These are phyloP conservation scores for Phytophthora fragariae DNA, from an alignment of 352 stramenopile genomes.

Conservation along the genomic window DNA sequence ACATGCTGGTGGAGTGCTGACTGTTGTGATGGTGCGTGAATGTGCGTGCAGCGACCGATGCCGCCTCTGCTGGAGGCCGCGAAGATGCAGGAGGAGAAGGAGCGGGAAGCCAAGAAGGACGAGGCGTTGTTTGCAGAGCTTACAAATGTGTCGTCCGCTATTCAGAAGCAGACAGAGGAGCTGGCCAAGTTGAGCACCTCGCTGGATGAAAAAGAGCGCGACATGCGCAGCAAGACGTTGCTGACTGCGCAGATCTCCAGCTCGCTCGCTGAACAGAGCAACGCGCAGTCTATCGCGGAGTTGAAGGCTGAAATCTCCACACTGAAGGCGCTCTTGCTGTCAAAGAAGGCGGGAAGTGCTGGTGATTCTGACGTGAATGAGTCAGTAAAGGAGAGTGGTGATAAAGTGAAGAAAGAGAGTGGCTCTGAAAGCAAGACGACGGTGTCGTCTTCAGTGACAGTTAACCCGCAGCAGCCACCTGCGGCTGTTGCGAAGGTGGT, in stretches of 20 bases:
- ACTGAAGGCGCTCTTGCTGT: slow-evolving; percentile 63
- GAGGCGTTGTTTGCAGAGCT: slow-evolving; percentile 54
- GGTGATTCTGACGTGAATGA: background rate
- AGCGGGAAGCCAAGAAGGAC: slow-evolving; percentile 60
- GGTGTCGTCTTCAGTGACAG: background rate
- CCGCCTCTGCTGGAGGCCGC: slow-evolving; percentile 49
- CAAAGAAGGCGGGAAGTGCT: slow-evolving; percentile 31
- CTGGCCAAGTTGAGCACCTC: slow-evolving; percentile 62
- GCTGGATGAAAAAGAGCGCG: slow-evolving; percentile 65
- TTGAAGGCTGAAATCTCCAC: slow-evolving; percentile 76
- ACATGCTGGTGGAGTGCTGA: background rate
- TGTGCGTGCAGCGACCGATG: slow-evolving; percentile 37
- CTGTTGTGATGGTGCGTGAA: background rate
- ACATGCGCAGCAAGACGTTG: slow-evolving; percentile 54
- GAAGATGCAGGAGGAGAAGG: slow-evolving; percentile 62
- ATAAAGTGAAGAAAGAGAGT: slow-evolving; percentile 17
- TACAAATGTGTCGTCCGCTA: slow-evolving; percentile 59
- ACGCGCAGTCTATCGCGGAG: slow-evolving; percentile 70
- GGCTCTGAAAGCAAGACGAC: slow-evolving; percentile 13
- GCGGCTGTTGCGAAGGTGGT: slow-evolving; percentile 20
- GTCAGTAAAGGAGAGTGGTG: slow-evolving; percentile 6
- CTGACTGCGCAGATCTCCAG: slow-evolving; percentile 54
- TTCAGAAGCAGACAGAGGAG: slow-evolving; percentile 71
- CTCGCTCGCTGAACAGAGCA: slow-evolving; percentile 56
- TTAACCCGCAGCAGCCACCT: slow-evolving; percentile 18